Base-by-base conservation (phyloP, 2,329 filamentous ascomycete genomes). In the Mollisiaceae sp. region DNA sequence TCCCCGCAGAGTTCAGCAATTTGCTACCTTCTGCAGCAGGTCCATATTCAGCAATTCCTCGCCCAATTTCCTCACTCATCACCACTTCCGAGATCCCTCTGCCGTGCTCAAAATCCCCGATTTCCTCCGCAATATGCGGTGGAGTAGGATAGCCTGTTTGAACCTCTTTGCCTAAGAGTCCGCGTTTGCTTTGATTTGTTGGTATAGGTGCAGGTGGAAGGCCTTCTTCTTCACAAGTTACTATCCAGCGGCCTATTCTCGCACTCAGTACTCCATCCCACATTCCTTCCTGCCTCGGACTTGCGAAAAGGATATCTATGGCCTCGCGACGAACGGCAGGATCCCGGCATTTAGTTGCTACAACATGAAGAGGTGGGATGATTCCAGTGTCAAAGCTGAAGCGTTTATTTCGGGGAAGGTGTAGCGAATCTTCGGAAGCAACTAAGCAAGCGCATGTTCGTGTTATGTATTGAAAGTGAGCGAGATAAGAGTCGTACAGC, bases 371-470 rank as follows among this genome's bases (percentile, higher is more conserved):
- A 0, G 87, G 86, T 3, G 87, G 85, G 4, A 91, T 82, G 62
- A 91, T 85, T 20, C 88, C 88, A 12, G 89, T 76, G 59, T 89
- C 86, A 27, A 88, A 83, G 52, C 86, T 87, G 75, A 91, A 91
- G 69, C 74, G 68, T 82, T 85, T 59, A 79, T 77, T 66, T 75
- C 59, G 62, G 18, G 69, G 71, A 14, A 72, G 59, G 35, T 70
- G 65, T 24, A 57, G 63, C 8, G 55, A 22, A n/a, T 66, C 64
- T 50, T 63, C 54, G 12, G 50, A 57, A 0, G 57, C 62, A 8
- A 72, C 55, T 8, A 75, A 60, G 11, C 61, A 60, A 27, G 65
- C 32, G 12, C 68, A 69, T 47, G 68, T 74, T 15, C 54, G 54
- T 32, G 70, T 64, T 24, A 75, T 72, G 56, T 74, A 71, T 59